These are phyloP conservation scores for Aristolochia fimbriata DNA, from an alignment of 164 flowering plant species.

Conservation along the genomic window DNA sequence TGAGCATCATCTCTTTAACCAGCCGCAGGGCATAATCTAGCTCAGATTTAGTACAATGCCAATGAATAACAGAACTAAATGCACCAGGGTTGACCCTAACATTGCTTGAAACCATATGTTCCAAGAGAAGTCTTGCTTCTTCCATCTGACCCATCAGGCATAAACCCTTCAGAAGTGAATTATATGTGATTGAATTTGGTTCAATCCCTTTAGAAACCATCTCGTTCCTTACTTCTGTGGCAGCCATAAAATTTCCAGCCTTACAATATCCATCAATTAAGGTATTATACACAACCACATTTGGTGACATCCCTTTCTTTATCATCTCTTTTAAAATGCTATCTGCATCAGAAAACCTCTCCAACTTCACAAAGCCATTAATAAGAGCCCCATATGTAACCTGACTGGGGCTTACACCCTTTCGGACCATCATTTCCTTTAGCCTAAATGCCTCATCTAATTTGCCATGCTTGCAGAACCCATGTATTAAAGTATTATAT, in stretches of 20 bases:
- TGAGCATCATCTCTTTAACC: conserved; percentile 41
- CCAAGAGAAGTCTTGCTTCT: conserved; percentile 33
- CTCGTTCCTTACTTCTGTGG: conserved; percentile 37
- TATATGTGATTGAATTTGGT: conserved; percentile 45
- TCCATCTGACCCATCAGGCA: conserved; percentile 41
- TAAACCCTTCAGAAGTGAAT: conserved; percentile 45
- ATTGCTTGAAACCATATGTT: conserved; percentile 39
- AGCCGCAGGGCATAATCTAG: conserved; percentile 41
- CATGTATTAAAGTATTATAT: conserved; percentile 61
- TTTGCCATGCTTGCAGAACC: conserved; percentile 44
- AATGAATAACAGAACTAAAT: conserved; percentile 30
- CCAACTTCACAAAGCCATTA: conserved; percentile 43
- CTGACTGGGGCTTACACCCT: conserved; percentile 34
- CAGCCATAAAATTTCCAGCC: conserved; percentile 31
- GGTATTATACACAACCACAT: conserved; percentile 49
- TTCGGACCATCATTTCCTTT: conserved; percentile 45
- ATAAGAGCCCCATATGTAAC: conserved; percentile 48
- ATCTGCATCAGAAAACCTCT: conserved; percentile 38
- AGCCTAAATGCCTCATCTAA: conserved; percentile 42
- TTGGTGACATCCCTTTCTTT: conserved; percentile 32
- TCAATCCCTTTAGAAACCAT: conserved; percentile 46
- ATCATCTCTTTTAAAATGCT: conserved; percentile 45
- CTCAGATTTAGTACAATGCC: conserved; percentile 31
- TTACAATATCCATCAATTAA: conserved; percentile 58
- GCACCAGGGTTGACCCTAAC: conserved; percentile 28